These are phyloP conservation scores for Penicillium decumbens DNA, from an alignment of 2,329 filamentous ascomycete species.

Conservation along the genomic window DNA sequence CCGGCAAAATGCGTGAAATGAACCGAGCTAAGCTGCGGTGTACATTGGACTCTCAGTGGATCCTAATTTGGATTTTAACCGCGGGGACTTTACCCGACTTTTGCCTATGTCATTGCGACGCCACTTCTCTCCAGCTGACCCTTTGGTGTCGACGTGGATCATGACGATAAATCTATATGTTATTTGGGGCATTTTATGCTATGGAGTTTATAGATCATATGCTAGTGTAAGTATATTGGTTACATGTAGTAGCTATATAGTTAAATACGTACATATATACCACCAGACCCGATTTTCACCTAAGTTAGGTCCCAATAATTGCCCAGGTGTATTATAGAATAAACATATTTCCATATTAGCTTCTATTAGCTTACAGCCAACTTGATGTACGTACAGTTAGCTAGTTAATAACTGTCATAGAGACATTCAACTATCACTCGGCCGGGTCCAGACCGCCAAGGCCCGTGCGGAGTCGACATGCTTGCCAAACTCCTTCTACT, in stretches of 20 bases:
- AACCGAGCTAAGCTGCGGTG: constrained; percentile 14
- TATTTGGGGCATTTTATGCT: neutral
- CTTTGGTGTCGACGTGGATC: neutral
- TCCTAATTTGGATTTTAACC: constrained; percentile 19
- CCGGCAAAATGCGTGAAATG: constrained; percentile 19
- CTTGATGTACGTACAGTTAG: too few species aligned
- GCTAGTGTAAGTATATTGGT: neutral
- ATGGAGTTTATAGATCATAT: neutral
- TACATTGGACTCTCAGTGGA: constrained; percentile 7
- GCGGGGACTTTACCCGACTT: constrained; percentile 17
- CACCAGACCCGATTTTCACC: too few species aligned
- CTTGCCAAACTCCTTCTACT: constrained; percentile 2
- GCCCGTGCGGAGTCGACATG: constrained; percentile 2
- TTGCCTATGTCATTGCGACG: constrained; percentile 2
- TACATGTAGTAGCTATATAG: neutral
- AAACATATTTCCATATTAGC: neutral
- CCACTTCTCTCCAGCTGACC: neutral
- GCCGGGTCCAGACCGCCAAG: constrained; percentile 4
- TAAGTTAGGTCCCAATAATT: too few species aligned
- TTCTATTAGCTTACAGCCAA: neutral
- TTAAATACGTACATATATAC: neutral
- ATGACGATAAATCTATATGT: neutral
- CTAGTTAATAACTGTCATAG: neutral
- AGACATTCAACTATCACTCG: neutral
- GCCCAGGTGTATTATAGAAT: neutral